phyloP scores from a whole-genome alignment of 345 rosid species.

The Brassica incana region DNA sequence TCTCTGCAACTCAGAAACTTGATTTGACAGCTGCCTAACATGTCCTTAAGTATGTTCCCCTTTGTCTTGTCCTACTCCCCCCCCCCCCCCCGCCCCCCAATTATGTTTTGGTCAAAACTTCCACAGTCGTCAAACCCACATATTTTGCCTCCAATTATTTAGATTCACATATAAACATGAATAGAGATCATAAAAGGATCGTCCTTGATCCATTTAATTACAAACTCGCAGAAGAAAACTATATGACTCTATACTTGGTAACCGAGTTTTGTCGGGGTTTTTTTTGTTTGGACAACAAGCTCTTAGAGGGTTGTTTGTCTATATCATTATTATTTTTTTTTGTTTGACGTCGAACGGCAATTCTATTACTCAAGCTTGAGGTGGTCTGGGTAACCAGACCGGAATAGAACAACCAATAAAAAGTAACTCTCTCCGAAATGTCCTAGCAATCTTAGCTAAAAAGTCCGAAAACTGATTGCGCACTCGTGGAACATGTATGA shows the following conservation, averaged over 20 bases:
- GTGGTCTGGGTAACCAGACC: no score
- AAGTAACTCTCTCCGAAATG: no score
- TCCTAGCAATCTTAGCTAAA: no score
- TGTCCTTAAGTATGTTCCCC: constrained; percentile 9
- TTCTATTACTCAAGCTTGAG: no score
- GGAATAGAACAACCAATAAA: no score
- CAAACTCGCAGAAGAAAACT: background rate
- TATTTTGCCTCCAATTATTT: constrained; percentile 34
- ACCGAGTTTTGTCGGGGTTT: background rate
- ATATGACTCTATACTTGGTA: background rate
- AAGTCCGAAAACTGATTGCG: no score
- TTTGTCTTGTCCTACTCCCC: background rate
- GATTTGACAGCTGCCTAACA: constrained; percentile 38
- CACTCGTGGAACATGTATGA: no score
- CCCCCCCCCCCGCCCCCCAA: background rate
- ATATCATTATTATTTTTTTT: background rate
- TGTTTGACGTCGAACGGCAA: no score
- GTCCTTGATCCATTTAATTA: background rate
- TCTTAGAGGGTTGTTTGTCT: background rate
- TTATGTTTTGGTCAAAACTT: constrained; percentile 26
- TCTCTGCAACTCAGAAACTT: constrained; percentile 13
- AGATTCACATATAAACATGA: constrained; percentile 15
- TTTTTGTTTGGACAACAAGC: no score
- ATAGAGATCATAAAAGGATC: background rate
- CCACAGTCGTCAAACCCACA: constrained; percentile 19